Evolutionary conservation across 768 basidiomycete genomes (phyloP), one percentile per base, ranked within the genome.

Genomic region (Lentinula raphanica): DNA sequence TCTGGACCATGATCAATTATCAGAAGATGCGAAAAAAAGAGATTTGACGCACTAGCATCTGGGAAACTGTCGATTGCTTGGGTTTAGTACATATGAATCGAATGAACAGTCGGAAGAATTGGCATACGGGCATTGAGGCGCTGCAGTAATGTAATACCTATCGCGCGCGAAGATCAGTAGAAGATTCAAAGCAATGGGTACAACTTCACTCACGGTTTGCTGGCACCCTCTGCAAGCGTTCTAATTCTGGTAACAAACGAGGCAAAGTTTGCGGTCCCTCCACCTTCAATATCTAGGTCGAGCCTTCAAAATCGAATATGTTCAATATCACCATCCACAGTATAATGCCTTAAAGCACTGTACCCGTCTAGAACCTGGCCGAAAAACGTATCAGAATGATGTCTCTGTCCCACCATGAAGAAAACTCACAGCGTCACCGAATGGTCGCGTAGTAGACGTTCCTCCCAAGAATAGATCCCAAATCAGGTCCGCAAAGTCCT

Each of bases 391-490:
- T 27, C 13, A 53, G 51, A 15, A 1, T 42, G 8, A 5, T n/a
- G 15, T n/a, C 35, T 35, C n/a, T 3, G n/a, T 23, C 11, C 1
- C n/a, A 35, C 5, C 17, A 4, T 12, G 21, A 35, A n/a, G 28
- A 49, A 28, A 25, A 19, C 56, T 38, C 9, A 56, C 79, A 1
- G 84, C 86, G 50, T 69, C 60, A 12, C 86, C 87, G 64, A 88
- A 88, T 0, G 87, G 86, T 54, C 86, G 72, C 3, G 76, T 83
- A 21, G 67, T 67, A 58, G 80, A 82, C 1, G 73, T 74, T 17
- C 87, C 86, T 8, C 84, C 86, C 19, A 88, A 74, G 73, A 88
- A 87, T n/a, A 82, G 62, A 66, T 85, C 76, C 86, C 87, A 88
- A 42, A 88, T 75, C 1, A 78, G 79, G 48, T 81, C 72, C 0